Percentiles rank a stretch among this genome's conserved stretches.
Evolutionary conservation across 2,329 filamentous ascomycete species (phyloP).

Genomic region (Xylariaceae sp.): DNA sequence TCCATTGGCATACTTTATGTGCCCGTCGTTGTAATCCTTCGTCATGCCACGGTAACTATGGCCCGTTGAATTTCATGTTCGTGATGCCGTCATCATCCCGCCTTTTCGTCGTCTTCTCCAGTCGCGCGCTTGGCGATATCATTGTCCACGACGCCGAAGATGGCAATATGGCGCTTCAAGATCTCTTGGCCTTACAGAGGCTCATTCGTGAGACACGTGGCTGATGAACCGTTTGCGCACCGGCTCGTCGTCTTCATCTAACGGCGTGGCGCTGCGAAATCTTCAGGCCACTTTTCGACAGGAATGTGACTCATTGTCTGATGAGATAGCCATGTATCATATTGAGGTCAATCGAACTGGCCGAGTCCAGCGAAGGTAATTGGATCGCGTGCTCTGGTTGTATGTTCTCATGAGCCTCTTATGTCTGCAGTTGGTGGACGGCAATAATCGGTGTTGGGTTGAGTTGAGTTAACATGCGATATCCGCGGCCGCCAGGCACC

Average conservation of each 20-base stretch:
- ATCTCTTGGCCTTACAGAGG: slow-evolving; percentile 54
- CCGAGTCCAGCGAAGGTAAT: slow-evolving; percentile 43
- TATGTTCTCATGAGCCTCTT: slow-evolving; percentile 69
- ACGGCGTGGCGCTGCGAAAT: slow-evolving; percentile 47
- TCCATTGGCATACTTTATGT: slow-evolving; percentile 47
- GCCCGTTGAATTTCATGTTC: slow-evolving; percentile 54
- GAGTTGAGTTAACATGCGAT: no score
- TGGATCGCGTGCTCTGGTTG: slow-evolving; percentile 59
- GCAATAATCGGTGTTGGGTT: no score
- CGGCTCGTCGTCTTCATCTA: slow-evolving; percentile 58
- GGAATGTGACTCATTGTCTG: slow-evolving; percentile 37
- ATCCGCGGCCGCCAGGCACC: no score
- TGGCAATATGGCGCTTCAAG: slow-evolving; percentile 60
- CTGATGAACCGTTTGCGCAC: slow-evolving; percentile 55
- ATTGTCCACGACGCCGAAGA: slow-evolving; percentile 59
- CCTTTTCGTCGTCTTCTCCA: slow-evolving; percentile 60
- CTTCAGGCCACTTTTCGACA: slow-evolving; percentile 38
- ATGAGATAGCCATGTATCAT: slow-evolving; percentile 39
- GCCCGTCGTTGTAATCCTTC: slow-evolving; percentile 31
- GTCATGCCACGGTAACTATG: slow-evolving; percentile 59
- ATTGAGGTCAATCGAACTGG: slow-evolving; percentile 38
- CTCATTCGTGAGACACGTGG: slow-evolving; percentile 58
- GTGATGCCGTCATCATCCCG: slow-evolving; percentile 57
- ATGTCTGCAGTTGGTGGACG: slow-evolving; percentile 61
- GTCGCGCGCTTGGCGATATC: slow-evolving; percentile 52